These are phyloP conservation scores for Bauhinia variegata DNA, from an alignment of 306 rosid species.

Conservation along the genomic window DNA sequence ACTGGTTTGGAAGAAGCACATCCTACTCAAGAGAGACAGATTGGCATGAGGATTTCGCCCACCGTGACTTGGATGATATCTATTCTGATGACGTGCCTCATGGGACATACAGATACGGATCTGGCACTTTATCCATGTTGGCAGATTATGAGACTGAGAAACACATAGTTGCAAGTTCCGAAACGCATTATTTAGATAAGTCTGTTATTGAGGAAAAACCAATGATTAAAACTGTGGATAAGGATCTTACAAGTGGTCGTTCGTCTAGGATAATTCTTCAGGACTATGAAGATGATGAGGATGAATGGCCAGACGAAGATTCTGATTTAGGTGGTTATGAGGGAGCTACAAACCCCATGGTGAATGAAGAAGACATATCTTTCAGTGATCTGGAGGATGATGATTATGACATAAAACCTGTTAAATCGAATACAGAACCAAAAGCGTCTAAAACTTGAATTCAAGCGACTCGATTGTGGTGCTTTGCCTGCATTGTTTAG, in stretches of 20 bases:
- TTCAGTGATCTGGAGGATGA: slow-evolving; percentile 96
- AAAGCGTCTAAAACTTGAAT: slow-evolving; percentile 42
- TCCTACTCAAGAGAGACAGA: slow-evolving; percentile 48
- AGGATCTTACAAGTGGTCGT: slow-evolving; percentile 45
- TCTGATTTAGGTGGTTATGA: slow-evolving; percentile 54
- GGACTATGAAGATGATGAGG: slow-evolving; percentile 59
- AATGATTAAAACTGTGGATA: slow-evolving; percentile 50
- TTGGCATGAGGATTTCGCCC: slow-evolving; percentile 48
- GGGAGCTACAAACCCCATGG: slow-evolving; percentile 40
- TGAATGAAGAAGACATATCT: slow-evolving; percentile 90
- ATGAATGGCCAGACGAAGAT: slow-evolving; percentile 94
- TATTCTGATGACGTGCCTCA: slow-evolving; percentile 49
- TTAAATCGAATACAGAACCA: slow-evolving; percentile 43
- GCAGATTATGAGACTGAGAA: slow-evolving; percentile 58
- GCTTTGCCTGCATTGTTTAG: slow-evolving; percentile 22
- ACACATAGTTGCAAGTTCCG: slow-evolving; percentile 55
- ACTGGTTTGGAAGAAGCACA: slow-evolving; percentile 54
- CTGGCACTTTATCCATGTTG: slow-evolving; percentile 41
- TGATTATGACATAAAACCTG: slow-evolving; percentile 55
- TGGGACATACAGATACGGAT: slow-evolving; percentile 43
- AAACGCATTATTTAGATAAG: slow-evolving; percentile 57
- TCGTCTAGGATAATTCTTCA: slow-evolving; percentile 53
- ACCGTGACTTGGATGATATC: slow-evolving; percentile 45
- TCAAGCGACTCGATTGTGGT: slow-evolving; percentile 26
- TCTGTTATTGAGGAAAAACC: slow-evolving; percentile 62